Evolutionary conservation across 306 rosid species (phyloP).

Genomic region (Dicorynia guianensis): DNA sequence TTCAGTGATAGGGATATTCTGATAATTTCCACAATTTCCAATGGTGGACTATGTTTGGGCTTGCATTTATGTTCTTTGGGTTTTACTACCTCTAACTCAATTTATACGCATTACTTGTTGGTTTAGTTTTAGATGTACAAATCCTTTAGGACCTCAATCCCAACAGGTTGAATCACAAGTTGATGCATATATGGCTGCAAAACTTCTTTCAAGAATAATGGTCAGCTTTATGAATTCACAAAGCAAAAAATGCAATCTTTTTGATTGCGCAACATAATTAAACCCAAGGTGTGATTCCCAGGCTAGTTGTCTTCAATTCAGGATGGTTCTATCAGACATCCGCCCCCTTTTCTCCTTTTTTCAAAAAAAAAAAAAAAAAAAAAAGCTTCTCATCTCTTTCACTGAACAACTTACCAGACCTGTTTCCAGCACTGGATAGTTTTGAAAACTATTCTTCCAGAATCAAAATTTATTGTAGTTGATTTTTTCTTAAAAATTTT

Average conservation of each 20-base stretch:
- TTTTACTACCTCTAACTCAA: constrained; percentile 1
- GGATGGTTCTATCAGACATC: not conserved
- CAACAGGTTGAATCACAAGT: constrained; percentile 10
- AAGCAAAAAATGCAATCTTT: constrained; percentile 11
- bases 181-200: constrained; percentile 3
- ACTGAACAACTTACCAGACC: not conserved
- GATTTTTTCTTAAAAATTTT: no score
- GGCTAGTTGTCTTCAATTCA: not conserved
- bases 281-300: constrained; percentile 10
- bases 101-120: not conserved
- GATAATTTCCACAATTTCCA: constrained; percentile 5
- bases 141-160: no score
- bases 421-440: no score
- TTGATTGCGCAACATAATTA: constrained; percentile 3
- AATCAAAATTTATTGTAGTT: no score
- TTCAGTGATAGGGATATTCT: not conserved
- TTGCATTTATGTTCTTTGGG: not conserved
- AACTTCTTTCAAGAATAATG: constrained; percentile 3
- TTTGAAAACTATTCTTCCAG: no score
- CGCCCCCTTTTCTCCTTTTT: no score
- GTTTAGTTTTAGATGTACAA: not conserved
- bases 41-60: not conserved
- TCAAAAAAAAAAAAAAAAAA: no score
- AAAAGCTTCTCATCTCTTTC: not conserved
- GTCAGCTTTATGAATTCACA: constrained; percentile 25